Base-by-base conservation (phyloP, 106 monocot genomes). In the Phalaenopsis aphrodite region DNA sequence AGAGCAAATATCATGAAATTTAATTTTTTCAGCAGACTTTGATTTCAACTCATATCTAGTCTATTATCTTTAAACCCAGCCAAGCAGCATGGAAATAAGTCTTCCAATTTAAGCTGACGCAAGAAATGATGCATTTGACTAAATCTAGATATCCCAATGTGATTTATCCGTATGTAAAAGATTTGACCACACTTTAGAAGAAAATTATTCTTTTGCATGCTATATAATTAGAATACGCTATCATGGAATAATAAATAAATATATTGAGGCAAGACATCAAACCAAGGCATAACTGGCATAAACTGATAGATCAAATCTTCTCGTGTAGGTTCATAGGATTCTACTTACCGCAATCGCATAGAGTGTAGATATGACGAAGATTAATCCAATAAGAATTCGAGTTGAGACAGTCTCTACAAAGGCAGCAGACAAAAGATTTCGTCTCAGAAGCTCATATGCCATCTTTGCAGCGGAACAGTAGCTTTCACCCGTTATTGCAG, bases 351-450 rank as follows among this genome's bases (percentile, higher is more conserved):
- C 86, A 55, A 93, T 85, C 58, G 93, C 91, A 86, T 93, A 96
- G 21, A 90, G 48, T 58, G 93, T 69, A 11, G 96, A 96, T 47
- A 96, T 76, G 72, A 96, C 93, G 75, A 96, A 90, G 77, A 81
- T 86, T 48, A 89, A 90, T 43, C 93, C 96, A 80, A 72, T 37
- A 24, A 96, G 83, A 57, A 88, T 84, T 39, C 93, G 89, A 37
- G 93, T 93, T 47, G 96, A 96, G 42, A 96, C 91, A n/a, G 91
- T 92, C 87, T 96, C 96, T 66, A 96, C 96, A 88, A 96, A 90
- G 82, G 88, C 96, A 79, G 91, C 83, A 64, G 96, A 96, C 43
- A 96, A 91, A 81, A 96, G 93, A 83, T 96, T 96, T 71, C 96
- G 81, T 81, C 84, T 93, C 23, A 96, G 87, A 81, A 96, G 91